Base-by-base conservation (phyloP, 2,329 filamentous ascomycete species). In the Mycosphaerelloides madeirae region DNA sequence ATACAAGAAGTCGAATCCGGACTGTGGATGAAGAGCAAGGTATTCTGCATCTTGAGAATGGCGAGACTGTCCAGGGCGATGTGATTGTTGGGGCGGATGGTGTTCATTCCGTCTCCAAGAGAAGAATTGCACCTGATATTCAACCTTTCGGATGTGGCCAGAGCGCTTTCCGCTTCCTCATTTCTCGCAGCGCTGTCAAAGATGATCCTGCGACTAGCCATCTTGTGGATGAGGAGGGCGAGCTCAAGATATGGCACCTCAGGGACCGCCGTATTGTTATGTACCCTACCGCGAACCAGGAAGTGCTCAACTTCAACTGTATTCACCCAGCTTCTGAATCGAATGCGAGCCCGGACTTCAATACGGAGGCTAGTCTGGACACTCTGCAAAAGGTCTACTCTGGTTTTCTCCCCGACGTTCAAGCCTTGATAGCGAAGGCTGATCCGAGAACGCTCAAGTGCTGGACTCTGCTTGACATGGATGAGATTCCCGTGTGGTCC, bases 401-500 rank as follows among this genome's bases (percentile, higher is more conserved):
- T 14, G 54, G 58, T 22, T 71, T 70, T 40, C 63, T 65, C 25
- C 59, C 65, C 1, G 57, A 58, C 6, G 40, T 70, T 6, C 29
- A 61, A 8, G 64, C 63, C 25, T 49, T 72, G 28, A 46, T 72
- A 22, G 49, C 60, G 14, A 68, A 69, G 55, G 69, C 66, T 4
- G 63, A 65, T 5, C 56, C 59, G 52, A 57, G 38, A 31, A 57
- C 54, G 38, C 55, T 81, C 15, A 79, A 76, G 43, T 65, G 79
- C 1, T 84, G 79, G 79, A 73, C 71, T 16, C 61, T 84, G 1
- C 59, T 81, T 3, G 83, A 86, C 50, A 83, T 84, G 77, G 72
- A 77, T 3, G 64, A 70, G 1, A 61, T 85, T 13, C 71, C 74
- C 0, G 69, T 64, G 0, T 86, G 80, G 76, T 66, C 70, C 0